phyloP scores from a whole-genome alignment of 768 basidiomycete genomes.

The Gloeostereum incarnatum region DNA sequence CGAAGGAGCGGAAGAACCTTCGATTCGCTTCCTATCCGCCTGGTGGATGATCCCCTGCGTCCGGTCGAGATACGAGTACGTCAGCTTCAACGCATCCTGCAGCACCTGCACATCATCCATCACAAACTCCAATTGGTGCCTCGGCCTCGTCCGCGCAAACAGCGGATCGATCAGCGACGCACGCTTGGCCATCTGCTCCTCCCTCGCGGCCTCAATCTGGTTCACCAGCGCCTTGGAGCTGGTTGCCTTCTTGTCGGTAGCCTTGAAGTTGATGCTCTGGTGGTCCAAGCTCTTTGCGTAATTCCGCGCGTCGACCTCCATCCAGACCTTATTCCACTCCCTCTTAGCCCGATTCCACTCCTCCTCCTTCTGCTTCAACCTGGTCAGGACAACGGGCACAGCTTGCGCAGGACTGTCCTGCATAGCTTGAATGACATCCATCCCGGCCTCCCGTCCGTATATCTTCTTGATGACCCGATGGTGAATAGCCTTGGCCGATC shows the following conservation, averaged over 20 bases:
- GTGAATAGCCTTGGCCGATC: conserved; percentile 83
- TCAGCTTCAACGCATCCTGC: conserved; percentile 83
- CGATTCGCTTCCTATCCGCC: conserved; percentile 72
- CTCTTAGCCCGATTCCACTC: conserved; percentile 97
- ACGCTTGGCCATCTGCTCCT: conserved; percentile 72
- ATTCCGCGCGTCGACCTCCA: conserved; percentile 92
- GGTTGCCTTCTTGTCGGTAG: conserved; percentile 79
- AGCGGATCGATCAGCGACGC: conserved; percentile 50
- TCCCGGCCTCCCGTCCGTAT: conserved; percentile 79
- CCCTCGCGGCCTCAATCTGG: conserved; percentile 78
- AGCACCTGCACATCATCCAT: conserved; percentile 69
- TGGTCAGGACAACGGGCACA: conserved; percentile 80
- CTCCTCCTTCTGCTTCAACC: conserved; percentile 93
- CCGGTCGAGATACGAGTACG: conserved; percentile 86
- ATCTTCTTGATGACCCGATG: conserved; percentile 95
- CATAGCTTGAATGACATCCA: conserved; percentile 79
- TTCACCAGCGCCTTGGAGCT: conserved; percentile 68
- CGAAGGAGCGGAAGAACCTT: conserved; percentile 72
- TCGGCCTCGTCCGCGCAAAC: conserved; percentile 51
- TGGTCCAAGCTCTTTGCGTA: conserved; percentile 92
- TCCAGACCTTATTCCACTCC: conserved; percentile 99
- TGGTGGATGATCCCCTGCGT: conserved; percentile 66
- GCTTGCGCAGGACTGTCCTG: conserved; percentile 88
- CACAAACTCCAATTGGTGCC: conserved; percentile 75
- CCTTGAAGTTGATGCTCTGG: conserved; percentile 86